Base-by-base conservation (phyloP, 140 eudicot species). In the Flaveria floridana region DNA sequence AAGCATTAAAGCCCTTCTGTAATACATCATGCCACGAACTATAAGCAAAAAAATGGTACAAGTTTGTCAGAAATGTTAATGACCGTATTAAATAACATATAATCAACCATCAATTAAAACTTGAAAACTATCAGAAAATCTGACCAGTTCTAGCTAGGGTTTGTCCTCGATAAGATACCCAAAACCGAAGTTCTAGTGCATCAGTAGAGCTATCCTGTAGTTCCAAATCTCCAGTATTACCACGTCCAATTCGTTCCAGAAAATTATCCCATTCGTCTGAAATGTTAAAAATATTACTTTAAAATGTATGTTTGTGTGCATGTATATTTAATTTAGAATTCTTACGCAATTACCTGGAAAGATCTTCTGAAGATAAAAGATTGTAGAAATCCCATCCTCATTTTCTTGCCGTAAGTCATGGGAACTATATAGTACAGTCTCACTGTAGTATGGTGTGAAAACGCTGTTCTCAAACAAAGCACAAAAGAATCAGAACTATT, bases 11-110 rank as follows among this genome's bases (percentile, higher is more conserved):
- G 99, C 99, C 82, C 96, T 85, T 79, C 99, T 87, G 72, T 94
- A 94, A 79, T 94, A 94, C 99, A 94, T 94, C 99, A 94, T 90
- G 34, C 99, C 99, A 72, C 99, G 96, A 53, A 94, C 99, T 94
- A 77, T 53, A 78, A 61, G 39, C 68, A 23, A 80, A 42, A 70
- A 52, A 70, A 79, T 18, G 34, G 70, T 72, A 80, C 59, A 37
- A 52, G 69, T 78, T n/a, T 26, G 47, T 57, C 25, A 63, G 21
- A 62, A 56, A 63, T 18, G 59, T 18, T 68, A 23, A 74, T 61
- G 21, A 57, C 15, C 59, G 39, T 61, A 37, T 26, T 67, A 21
- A 11, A 44, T 13, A 18, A 61, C 39, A 74, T 30, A 47, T 10
- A 16, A n/a, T 55, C 6, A 15, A 65, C 58, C 57, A 15, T 47